These are phyloP conservation scores for Kodamaea ohmeri DNA, from an alignment of 1,139 yeast genomes.

Conservation along the genomic window DNA sequence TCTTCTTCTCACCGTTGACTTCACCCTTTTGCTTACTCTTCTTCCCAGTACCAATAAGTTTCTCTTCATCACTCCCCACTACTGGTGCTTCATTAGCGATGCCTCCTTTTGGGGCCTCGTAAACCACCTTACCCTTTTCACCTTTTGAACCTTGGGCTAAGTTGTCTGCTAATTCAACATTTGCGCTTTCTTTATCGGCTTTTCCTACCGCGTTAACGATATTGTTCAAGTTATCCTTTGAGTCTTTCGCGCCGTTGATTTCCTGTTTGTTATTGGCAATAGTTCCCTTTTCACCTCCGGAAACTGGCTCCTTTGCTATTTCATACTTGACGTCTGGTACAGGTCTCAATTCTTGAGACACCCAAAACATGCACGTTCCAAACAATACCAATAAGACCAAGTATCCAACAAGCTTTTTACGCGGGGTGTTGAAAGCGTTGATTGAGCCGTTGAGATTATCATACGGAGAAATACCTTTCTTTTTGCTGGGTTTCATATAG, in stretches of 20 bases:
- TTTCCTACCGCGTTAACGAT: slow-evolving; percentile 24
- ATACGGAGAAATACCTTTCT: slow-evolving; percentile 36
- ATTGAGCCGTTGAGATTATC: slow-evolving; percentile 28
- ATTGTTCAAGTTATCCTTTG: slow-evolving; percentile 24
- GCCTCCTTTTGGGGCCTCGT: slow-evolving; percentile 52
- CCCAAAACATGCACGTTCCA: slow-evolving; percentile 36
- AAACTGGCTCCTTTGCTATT: slow-evolving; percentile 18
- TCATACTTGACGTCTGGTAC: slow-evolving; percentile 31
- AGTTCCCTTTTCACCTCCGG: not conserved
- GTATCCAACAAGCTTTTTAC: slow-evolving; percentile 41
- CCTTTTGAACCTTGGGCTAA: slow-evolving; percentile 44
- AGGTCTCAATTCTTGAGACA: slow-evolving; percentile 38
- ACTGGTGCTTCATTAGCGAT: slow-evolving; percentile 47
- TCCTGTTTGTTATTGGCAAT: not conserved
- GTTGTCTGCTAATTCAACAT: slow-evolving; percentile 40
- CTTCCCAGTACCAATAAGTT: slow-evolving; percentile 27
- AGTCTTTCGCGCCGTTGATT: slow-evolving; percentile 9
- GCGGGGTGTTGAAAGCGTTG: slow-evolving; percentile 34
- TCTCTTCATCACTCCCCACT: slow-evolving; percentile 44
- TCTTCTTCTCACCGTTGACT: slow-evolving; percentile 7
- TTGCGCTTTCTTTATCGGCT: slow-evolving; percentile 31
- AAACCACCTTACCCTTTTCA: slow-evolving; percentile 41
- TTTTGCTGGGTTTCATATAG: slow-evolving; percentile 45
- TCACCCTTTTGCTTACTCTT: slow-evolving; percentile 9
- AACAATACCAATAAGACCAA: slow-evolving; percentile 35